These are phyloP conservation scores for Schizosaccharomyces osmophilus DNA, from an alignment of 805 yeast species.

Conservation along the genomic window DNA sequence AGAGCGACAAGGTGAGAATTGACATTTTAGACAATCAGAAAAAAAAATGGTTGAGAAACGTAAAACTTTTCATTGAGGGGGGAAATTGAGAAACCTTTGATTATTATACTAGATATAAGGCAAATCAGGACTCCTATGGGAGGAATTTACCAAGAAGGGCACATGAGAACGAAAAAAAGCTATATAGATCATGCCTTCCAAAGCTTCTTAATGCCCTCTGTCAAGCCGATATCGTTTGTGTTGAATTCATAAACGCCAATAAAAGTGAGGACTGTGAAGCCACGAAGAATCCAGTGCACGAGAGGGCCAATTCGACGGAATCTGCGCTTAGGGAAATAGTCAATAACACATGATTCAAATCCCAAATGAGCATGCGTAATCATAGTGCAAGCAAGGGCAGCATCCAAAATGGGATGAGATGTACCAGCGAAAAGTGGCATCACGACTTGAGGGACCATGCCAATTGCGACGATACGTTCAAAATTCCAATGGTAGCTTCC, in stretches of 20 bases:
- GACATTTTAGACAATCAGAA: too few relatives aligned
- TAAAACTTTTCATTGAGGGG: not conserved
- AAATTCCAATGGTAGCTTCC: constrained; percentile 90
- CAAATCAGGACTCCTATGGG: not conserved
- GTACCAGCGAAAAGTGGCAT: constrained; percentile 60
- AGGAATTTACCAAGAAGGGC: not conserved
- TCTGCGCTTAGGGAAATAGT: constrained; percentile 69
- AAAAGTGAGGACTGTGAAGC: constrained; percentile 46
- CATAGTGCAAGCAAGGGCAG: constrained; percentile 37
- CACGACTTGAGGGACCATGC: constrained; percentile 51
- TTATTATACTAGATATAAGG: too few relatives aligned
- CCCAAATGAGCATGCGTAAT: constrained; percentile 69
- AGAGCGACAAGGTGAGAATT: too few relatives aligned
- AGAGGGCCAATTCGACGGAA: constrained; percentile 53
- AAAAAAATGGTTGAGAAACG: not conserved
- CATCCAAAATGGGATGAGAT: constrained; percentile 44
- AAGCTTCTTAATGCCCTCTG: constrained; percentile 33
- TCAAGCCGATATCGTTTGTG: constrained; percentile 56
- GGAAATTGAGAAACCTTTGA: too few relatives aligned
- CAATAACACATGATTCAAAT: constrained; percentile 72
- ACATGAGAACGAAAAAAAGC: not conserved
- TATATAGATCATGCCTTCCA: constrained; percentile 28
- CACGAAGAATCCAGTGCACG: constrained; percentile 41
- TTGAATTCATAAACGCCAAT: constrained; percentile 59
- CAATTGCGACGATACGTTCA: constrained; percentile 47